phyloP scores from a whole-genome alignment of 768 basidiomycete species.

The Suillus americanus region DNA sequence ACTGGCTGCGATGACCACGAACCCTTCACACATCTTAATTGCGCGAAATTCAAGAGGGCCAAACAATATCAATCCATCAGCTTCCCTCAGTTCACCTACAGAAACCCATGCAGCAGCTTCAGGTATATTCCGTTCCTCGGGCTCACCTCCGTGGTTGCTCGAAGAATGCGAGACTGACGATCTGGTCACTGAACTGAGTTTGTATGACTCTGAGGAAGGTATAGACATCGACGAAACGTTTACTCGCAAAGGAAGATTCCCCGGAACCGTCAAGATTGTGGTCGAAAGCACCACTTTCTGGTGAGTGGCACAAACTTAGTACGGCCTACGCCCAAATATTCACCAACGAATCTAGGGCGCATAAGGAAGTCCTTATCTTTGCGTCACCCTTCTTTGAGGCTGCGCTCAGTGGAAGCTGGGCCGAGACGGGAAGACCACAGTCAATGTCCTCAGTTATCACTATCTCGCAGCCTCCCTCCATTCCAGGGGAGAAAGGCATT shows the following conservation, averaged over 20 bases:
- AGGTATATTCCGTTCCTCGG: slow-evolving; percentile 80
- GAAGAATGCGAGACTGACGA: slow-evolving; percentile 75
- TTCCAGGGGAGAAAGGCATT: slow-evolving; percentile 49
- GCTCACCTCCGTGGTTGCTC: slow-evolving; percentile 77
- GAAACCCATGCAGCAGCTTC: slow-evolving; percentile 88
- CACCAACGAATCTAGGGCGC: slow-evolving; percentile 55
- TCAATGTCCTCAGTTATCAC: slow-evolving; percentile 85
- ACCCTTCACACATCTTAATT: slow-evolving; percentile 87
- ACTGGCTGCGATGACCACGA: slow-evolving; percentile 52
- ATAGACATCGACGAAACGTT: slow-evolving; percentile 86
- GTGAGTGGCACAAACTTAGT: slow-evolving; percentile 44
- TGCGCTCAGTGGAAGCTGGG: slow-evolving; percentile 88
- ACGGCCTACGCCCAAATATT: slow-evolving; percentile 8
- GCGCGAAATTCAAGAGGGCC: slow-evolving; percentile 79
- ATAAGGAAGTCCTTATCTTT: slow-evolving; percentile 89
- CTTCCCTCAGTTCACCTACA: slow-evolving; percentile 79
- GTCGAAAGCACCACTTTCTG: slow-evolving; percentile 91
- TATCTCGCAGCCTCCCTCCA: slow-evolving; percentile 69
- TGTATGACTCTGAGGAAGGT: slow-evolving; percentile 63
- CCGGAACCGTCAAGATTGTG: slow-evolving; percentile 88
- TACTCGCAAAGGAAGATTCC: slow-evolving; percentile 60
- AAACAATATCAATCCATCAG: slow-evolving; percentile 75
- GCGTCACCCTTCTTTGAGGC: slow-evolving; percentile 96
- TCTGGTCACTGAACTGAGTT: slow-evolving; percentile 64
- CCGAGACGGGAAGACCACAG: slow-evolving; percentile 78